phyloP scores from a whole-genome alignment of 257 asterid genomes.

The Nicotiana otophora region DNA sequence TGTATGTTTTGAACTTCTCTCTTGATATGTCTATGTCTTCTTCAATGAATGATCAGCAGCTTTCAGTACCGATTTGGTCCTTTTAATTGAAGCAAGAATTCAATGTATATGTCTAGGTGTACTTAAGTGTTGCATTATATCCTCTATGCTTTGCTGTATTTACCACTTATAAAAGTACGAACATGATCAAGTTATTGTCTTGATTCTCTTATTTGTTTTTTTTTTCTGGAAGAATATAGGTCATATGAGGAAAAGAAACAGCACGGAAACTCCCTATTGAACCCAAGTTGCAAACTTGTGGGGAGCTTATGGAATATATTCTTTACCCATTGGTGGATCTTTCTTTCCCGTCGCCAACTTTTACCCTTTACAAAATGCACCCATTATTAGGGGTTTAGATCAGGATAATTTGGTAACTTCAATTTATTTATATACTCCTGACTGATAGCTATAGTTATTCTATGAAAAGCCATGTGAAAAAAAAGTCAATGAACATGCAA shows the following conservation, averaged over 20 bases:
- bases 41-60: constrained; percentile 23
- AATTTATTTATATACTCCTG: not conserved
- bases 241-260: constrained; percentile 31
- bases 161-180: not conserved
- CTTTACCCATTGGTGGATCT: constrained; percentile 29
- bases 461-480: constrained; percentile 59
- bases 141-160: constrained; percentile 16
- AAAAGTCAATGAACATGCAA: constrained; percentile 43
- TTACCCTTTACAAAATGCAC: not conserved
- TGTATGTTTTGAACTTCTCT: constrained; percentile 1
- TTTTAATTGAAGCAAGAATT: constrained; percentile 17
- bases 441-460: not conserved
- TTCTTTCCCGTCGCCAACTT: constrained; percentile 3
- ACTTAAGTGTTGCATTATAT: constrained; percentile 16
- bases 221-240: not conserved
- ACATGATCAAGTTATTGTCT: not conserved
- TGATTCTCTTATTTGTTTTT: not conserved
- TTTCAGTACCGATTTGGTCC: constrained; percentile 29
- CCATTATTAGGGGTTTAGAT: not conserved
- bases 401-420: constrained; percentile 7
- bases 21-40: not conserved
- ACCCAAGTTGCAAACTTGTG: constrained; percentile 13
- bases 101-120: constrained; percentile 4
- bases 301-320: constrained; percentile 29
- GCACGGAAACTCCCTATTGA: constrained; percentile 35